Evolutionary conservation across 257 asterid genomes (phyloP), one percentile per base, ranked within the genome.

Genomic region (Primulina huaijiensis): DNA sequence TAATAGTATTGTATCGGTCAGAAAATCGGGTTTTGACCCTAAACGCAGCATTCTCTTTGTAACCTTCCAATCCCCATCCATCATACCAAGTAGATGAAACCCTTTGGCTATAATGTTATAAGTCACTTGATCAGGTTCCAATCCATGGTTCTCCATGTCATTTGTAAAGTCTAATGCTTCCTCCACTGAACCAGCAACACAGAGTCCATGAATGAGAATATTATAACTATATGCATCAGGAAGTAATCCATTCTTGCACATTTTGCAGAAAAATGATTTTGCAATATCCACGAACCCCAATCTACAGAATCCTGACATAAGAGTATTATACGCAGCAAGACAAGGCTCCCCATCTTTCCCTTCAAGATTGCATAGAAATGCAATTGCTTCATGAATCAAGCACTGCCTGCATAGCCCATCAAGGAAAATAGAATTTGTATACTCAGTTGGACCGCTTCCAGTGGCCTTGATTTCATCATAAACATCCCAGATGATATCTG

Each of bases 151-250:
- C 5, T 31, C 34, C 98, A 90, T 92, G 83, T 88, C 90, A 62
- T 23, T 56, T 6, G 81, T 69, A 71, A 86, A 78, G 60, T 75
- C 81, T 35, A 86, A 77, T 2, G 97, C 98, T 79, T 92, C 97
- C 76, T 85, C 86, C 74, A 86, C 66, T 16, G 88, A 85, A 72
- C 97, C 95, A 11, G 79, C 76, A 31, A 72, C 69, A 60, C 89
- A 88, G 8, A 92, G 83, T 63, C 95, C 96, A 29, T 86, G 83
- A 77, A 92, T 86, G 74, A 89, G 84, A 65, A 76, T 85, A 76
- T 85, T 89, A 74, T 81, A 90, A 77, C 91, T 92, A 69, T 85
- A 88, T 12, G 50, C 74, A 76, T 88, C 89, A n/a, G 95, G 96
- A 76, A 31, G 72, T 66, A 85, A 67, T 63, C 97, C 98, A 74